A percentile compares a stretch with the other conserved stretches of the same genome.
phyloP scores from a whole-genome alignment of 2,329 filamentous ascomycete genomes.

The Clonostachys chloroleuca region DNA sequence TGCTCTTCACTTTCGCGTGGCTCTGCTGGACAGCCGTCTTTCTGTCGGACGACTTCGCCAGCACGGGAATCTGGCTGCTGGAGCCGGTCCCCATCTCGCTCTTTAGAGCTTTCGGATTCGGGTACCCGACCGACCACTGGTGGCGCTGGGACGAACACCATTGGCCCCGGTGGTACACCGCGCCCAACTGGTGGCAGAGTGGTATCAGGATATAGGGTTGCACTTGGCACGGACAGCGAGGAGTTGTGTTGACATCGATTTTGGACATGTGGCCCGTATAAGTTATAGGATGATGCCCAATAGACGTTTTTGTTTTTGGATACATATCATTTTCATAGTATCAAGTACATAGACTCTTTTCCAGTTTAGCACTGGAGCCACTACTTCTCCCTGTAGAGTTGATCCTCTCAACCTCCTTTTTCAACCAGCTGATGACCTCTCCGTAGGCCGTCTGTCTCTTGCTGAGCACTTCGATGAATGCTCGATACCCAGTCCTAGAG shows the following conservation, averaged over 20 bases:
- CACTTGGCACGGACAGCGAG: no score
- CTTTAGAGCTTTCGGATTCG: constrained; percentile 62
- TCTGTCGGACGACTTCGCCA: constrained; percentile 73
- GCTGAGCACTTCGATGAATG: constrained; percentile 64
- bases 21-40: constrained; percentile 59
- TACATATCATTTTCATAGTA: constrained; percentile 9
- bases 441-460: constrained; percentile 68
- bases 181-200: constrained; percentile 57
- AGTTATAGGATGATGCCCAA: no score
- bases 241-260: no score
- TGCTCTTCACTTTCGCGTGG: constrained; percentile 61
- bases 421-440: constrained; percentile 65
- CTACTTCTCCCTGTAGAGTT: no score
- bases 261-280: no score
- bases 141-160: constrained; percentile 61
- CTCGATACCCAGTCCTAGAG: constrained; percentile 60
- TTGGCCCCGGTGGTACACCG: constrained; percentile 51
- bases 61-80: constrained; percentile 71
- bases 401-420: constrained; percentile 21
- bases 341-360: no score
- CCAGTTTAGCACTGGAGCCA: no score
- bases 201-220: constrained; percentile 14
- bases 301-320: no score
- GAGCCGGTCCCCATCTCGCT: constrained; percentile 78
- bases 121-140: constrained; percentile 54